Base-by-base conservation (phyloP, 768 basidiomycete species). In the Leccinellum luteum region DNA sequence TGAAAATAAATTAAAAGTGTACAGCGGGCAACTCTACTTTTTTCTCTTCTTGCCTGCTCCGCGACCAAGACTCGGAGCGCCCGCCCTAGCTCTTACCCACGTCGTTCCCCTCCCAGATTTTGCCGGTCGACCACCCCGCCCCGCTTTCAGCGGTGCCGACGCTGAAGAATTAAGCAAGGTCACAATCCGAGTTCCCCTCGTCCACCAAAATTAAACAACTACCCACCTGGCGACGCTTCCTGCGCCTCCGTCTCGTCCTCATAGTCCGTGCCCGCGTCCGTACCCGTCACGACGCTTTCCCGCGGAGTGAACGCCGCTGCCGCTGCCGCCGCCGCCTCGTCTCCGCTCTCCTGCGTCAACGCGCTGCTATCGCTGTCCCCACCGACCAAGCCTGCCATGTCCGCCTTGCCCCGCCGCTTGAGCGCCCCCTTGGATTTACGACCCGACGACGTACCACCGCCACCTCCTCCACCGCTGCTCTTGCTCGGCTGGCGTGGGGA, bases 281-380 rank as follows among this genome's bases (percentile, higher is more conserved):
- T 89, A 28, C 82, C 87, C 2, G 89, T 90, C 17, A 84, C 78
- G 31, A 84, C 79, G 60, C 88, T 90, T 32, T 83, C 86, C 64
- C 82, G 76, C 1, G 85, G 84, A 9, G 85, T 86, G 25, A 81
- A 84, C 17, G 72, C 76, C 9, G n/a, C 76, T 3, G n/a, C 38
- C 9, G n/a, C 38, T 1, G n/a, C 38, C 9, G 38, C 38, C 10
- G 38, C 38, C 6, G 72, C 74, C 66, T 92, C 90, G 55, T 92
- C 90, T 7, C 85, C 89, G 59, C 89, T 91, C 70, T 92, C 89
- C 67, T 89, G 85, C 4, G 90, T 92, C 64, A 92, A 69, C 27
- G 87, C 90, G 61, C 90, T 92, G 64, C 88, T 90, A 61, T 92
- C 90, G 66, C 90, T 92, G 65, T 92, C 89, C 1, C 90, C 90